phyloP scores from a whole-genome alignment of 257 asterid species.

The Plectranthus barbatus region DNA sequence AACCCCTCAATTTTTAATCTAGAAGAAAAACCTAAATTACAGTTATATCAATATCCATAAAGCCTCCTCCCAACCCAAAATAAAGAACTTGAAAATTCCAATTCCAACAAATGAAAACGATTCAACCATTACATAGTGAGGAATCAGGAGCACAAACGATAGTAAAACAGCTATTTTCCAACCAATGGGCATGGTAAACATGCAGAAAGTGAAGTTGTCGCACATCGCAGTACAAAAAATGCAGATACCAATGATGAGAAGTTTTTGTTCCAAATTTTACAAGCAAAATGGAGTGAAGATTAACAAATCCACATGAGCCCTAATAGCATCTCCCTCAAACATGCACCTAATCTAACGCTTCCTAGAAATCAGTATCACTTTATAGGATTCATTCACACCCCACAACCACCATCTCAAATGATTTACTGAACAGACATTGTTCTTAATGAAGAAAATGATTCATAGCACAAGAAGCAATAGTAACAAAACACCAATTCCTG shows the following conservation, averaged over 20 bases:
- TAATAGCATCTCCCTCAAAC: slow-evolving; percentile 3
- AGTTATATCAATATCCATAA: background rate
- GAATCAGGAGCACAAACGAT: background rate
- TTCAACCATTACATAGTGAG: background rate
- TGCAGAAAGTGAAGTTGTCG: background rate
- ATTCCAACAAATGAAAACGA: background rate
- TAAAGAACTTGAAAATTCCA: background rate
- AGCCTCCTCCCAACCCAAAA: background rate
- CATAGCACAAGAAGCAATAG: background rate
- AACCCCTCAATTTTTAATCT: background rate
- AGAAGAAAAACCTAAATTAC: background rate
- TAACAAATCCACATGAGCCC: background rate
- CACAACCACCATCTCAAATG: background rate
- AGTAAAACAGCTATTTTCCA: background rate
- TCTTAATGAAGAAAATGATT: too few species aligned
- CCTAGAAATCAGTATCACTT: background rate
- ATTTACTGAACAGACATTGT: background rate
- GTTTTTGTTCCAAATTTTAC: background rate
- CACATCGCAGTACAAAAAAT: background rate
- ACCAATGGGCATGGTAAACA: background rate
- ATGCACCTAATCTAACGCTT: background rate
- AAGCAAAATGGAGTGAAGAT: background rate
- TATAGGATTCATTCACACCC: background rate
- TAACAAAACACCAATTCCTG: too few species aligned
- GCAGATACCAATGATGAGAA: background rate